Base-by-base conservation (phyloP, 176 grass and related monocot genomes). In the Carex kokanica region DNA sequence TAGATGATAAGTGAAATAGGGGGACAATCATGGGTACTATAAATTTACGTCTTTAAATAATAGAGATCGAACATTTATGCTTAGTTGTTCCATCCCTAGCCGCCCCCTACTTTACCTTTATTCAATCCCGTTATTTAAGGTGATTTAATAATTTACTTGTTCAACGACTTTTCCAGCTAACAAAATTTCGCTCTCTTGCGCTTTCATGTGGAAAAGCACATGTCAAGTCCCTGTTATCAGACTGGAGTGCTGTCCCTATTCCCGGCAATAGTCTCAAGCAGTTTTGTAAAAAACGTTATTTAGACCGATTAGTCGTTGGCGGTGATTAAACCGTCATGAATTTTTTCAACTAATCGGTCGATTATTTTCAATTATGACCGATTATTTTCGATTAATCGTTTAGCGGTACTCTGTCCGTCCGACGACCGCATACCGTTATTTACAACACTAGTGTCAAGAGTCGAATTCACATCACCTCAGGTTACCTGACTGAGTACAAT, bases 141-240 rank as follows among this genome's bases (percentile, higher is more conserved):
- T 7, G 47, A 55, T 54, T 51, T 11, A 54, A 75, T 54, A 69
- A 79, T n/a, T 34, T 41, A 32, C 43, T 64, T 51, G 27, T 47
- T 49, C 34, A 63, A 45, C 65, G 58, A 66, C 58, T 82, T 82
- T 82, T 52, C 79, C 79, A 82, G 79, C 79, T 82, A 82, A 82
- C 38, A 51, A 82, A 49, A 25, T 65, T 52, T 82, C 23, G n/a
- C 27, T 66, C 40, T 82, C 38, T 25, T 82, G 43, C 23, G 21
- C 79, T 82, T 82, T 75, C 43, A 73, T 73, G 43, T 74, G 51
- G 55, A 60, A 79, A 79, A 59, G 8, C 49, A 81, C 78, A 16
- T 63, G 78, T 81, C 34, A 21, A 23, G 57, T 81, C 78, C 2
- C 17, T 81, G 49, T 64, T n/a, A 63, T 36, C 34, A 3, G 12